Conservation (phyloP, 2,329 filamentous ascomycete genomes). For the Knufia petricola region DNA sequence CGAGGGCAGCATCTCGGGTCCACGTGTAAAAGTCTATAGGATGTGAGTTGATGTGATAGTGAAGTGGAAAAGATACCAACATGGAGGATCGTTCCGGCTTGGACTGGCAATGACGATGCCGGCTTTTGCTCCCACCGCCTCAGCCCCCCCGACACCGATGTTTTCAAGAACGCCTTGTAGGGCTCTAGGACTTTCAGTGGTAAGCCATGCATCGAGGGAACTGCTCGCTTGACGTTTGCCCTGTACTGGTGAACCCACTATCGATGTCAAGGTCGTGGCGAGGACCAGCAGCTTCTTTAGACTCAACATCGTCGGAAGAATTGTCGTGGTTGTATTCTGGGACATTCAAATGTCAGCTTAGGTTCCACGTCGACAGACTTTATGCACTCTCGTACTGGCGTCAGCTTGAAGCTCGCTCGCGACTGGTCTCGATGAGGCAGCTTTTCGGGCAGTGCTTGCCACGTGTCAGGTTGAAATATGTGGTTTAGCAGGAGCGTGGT, state of each 20-base stretch:
- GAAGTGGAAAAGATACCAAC: not conserved
- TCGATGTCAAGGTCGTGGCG: not conserved
- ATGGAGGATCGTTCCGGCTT: slow-evolving; percentile 45
- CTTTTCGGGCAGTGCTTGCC: no score
- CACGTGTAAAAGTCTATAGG: slow-evolving; percentile 58
- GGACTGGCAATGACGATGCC: slow-evolving; percentile 50
- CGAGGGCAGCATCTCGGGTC: slow-evolving; percentile 66
- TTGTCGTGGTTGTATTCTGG: not conserved
- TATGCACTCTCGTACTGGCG: no score
- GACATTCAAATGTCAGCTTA: not conserved
- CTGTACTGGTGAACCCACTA: not conserved
- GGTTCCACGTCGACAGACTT: not conserved
- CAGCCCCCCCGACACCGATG: slow-evolving; percentile 41
- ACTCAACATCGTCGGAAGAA: not conserved
- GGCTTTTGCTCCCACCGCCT: slow-evolving; percentile 40
- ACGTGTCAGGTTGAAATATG: no score
- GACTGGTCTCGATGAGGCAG: no score
- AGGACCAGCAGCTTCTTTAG: not conserved
- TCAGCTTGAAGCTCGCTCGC: no score
- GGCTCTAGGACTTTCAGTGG: slow-evolving; percentile 38
- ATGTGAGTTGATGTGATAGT: not conserved
- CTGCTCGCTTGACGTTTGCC: slow-evolving; percentile 8
- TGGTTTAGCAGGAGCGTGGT: no score
- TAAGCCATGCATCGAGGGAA: slow-evolving; percentile 31
- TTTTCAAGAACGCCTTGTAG: slow-evolving; percentile 48